These are phyloP conservation scores for Termitomyces sp. DNA, from an alignment of 768 basidiomycete species.

Conservation along the genomic window DNA sequence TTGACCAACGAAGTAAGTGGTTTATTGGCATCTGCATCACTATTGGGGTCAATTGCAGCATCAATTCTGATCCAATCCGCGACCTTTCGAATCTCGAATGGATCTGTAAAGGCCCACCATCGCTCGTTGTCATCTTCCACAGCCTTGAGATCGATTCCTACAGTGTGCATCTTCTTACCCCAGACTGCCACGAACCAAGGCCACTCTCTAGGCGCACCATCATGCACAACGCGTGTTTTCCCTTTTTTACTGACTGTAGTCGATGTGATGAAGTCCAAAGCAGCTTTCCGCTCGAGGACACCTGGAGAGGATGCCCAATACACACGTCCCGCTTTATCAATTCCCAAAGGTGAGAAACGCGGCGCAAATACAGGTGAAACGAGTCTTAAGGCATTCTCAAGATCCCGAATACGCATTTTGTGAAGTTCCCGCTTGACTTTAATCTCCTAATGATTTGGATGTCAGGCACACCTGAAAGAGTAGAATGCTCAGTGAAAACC, in stretches of 20 bases:
- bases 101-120: slow-evolving; percentile 79
- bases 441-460: slow-evolving; percentile 29
- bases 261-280: slow-evolving; percentile 30
- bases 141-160: slow-evolving; percentile 1
- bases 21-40: slow-evolving; percentile 15
- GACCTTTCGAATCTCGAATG: slow-evolving; percentile 56
- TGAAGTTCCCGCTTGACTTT: slow-evolving; percentile 42
- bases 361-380: slow-evolving; percentile 36
- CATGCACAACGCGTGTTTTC: slow-evolving; percentile 33
- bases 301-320: slow-evolving; percentile 68
- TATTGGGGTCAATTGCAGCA: slow-evolving; percentile 30
- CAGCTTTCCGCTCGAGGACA: slow-evolving; percentile 48
- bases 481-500: background rate
- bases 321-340: slow-evolving; percentile 56
- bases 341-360: slow-evolving; percentile 62
- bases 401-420: slow-evolving; percentile 37
- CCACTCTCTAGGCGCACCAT: slow-evolving; percentile 54
- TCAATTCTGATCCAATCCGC: slow-evolving; percentile 60
- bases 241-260: slow-evolving; percentile 24
- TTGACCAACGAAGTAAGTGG: slow-evolving; percentile 33
- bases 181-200: slow-evolving; percentile 75
- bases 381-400: slow-evolving; percentile 55
- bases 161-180: slow-evolving; percentile 44
- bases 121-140: slow-evolving; percentile 27
- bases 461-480: background rate